These are phyloP conservation scores for Erysiphe pulchra DNA, from an alignment of 2,329 filamentous ascomycete genomes.

Conservation along the genomic window DNA sequence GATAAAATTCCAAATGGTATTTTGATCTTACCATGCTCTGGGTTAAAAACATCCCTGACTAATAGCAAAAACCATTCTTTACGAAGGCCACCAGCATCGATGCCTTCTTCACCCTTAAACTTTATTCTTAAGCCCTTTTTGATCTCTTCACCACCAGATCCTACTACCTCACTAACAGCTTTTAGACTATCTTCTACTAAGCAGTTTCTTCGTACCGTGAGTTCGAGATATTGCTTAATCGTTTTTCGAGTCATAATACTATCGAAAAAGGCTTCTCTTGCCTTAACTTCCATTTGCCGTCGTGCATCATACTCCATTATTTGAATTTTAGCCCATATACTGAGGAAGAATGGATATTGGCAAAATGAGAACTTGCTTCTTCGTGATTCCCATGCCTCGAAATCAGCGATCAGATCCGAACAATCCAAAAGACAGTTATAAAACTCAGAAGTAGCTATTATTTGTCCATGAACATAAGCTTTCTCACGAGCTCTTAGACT, in stretches of 20 bases:
- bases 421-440: constrained; percentile 74
- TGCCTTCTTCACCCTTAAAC: constrained; percentile 70
- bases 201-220: constrained; percentile 61
- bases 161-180: constrained; percentile 62
- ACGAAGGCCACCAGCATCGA: constrained; percentile 67
- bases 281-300: constrained; percentile 72
- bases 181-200: constrained; percentile 71
- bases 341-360: constrained; percentile 77
- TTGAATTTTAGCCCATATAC: constrained; percentile 76
- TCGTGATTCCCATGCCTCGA: constrained; percentile 63
- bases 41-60: constrained; percentile 73
- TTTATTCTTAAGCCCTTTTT: constrained; percentile 74
- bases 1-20: background rate
- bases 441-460: constrained; percentile 60
- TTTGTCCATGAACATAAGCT: constrained; percentile 29
- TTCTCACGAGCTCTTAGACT: constrained; percentile 17
- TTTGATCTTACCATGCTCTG: constrained; percentile 47
- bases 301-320: constrained; percentile 73
- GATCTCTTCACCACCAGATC: constrained; percentile 56
- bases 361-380: constrained; percentile 62
- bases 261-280: constrained; percentile 73
- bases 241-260: constrained; percentile 54
- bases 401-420: constrained; percentile 62
- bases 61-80: constrained; percentile 91
- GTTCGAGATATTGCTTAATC: constrained; percentile 50